Evolutionary conservation across 2,329 filamentous ascomycete species (phyloP).

Genomic region (Emergomyces pasteurianus): DNA sequence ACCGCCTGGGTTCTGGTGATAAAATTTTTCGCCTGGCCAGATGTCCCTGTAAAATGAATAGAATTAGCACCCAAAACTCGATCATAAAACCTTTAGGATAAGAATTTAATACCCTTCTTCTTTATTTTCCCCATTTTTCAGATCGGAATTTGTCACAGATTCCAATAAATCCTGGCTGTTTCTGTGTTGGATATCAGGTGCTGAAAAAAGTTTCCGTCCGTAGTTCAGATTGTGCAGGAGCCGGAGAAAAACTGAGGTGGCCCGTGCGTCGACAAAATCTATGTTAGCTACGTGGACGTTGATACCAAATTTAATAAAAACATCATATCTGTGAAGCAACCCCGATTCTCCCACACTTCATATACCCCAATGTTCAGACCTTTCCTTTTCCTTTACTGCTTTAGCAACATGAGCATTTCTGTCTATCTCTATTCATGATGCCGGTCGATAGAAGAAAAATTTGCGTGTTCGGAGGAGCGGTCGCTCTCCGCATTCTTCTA

Average conservation of each 20-base stretch:
- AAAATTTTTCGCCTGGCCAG: constrained; percentile 95
- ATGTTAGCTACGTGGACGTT: no score
- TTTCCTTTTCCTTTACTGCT: background rate
- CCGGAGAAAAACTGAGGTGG: constrained; percentile 10
- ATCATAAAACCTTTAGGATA: constrained; percentile 4
- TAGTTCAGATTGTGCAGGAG: constrained; percentile 20
- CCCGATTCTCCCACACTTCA: background rate
- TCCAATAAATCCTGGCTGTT: background rate
- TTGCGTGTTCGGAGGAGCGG: constrained; percentile 62
- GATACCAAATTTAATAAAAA: no score
- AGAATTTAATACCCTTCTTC: constrained; percentile 58
- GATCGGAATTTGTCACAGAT: background rate
- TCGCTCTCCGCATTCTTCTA: constrained; percentile 65
- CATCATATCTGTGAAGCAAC: background rate
- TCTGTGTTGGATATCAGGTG: background rate
- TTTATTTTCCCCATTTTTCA: constrained; percentile 60
- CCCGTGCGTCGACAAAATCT: constrained; percentile 10
- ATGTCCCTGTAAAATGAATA: constrained; percentile 44
- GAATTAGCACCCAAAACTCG: constrained; percentile 10
- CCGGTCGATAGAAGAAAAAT: constrained; percentile 47
- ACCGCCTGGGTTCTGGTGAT: constrained; percentile 95
- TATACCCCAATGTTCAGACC: background rate
- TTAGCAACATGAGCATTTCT: background rate
- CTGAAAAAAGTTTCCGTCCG: constrained; percentile 23
- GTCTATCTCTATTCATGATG: constrained; percentile 27